Percentiles rank a stretch among this genome's conserved stretches.
Evolutionary conservation across 768 basidiomycete species (phyloP).

Genomic region (Boletellus emodensis): DNA sequence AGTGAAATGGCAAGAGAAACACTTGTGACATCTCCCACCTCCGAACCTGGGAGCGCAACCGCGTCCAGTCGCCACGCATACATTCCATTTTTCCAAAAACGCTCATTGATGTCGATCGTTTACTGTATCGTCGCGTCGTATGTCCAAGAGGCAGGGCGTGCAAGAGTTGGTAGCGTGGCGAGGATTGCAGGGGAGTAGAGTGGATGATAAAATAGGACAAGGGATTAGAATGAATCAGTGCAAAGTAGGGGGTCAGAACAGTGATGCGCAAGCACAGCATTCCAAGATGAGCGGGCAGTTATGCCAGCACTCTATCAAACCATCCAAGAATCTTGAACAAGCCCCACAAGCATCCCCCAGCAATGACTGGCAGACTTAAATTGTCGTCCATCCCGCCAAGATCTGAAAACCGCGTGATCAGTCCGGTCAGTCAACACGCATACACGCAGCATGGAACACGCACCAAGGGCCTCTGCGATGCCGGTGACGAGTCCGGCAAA

Average conservation of each 20-base stretch:
- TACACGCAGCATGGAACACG: conserved; percentile 25
- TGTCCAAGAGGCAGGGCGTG: not conserved
- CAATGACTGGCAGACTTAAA: conserved; percentile 82
- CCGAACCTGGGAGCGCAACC: not conserved
- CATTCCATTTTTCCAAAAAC: not conserved
- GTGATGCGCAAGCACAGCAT: not conserved
- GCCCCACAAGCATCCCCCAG: conserved; percentile 67
- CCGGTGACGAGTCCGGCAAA: conserved; percentile 78
- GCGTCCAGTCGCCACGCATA: not conserved
- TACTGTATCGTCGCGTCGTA: not conserved
- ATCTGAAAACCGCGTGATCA: conserved; percentile 42
- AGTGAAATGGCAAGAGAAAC: not conserved
- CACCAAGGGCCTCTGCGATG: conserved; percentile 86
- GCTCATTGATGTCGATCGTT: not conserved
- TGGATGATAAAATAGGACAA: not conserved
- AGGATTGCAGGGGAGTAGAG: not conserved
- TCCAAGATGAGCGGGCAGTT: not conserved
- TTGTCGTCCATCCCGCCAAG: conserved; percentile 86
- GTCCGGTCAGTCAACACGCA: not conserved
- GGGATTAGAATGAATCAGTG: not conserved
- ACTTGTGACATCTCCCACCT: not conserved
- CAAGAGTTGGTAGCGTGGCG: not conserved
- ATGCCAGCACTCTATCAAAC: conserved; percentile 25
- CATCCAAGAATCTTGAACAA: conserved; percentile 43
- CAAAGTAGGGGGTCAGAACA: not conserved